Evolutionary conservation across 257 asterid genomes (phyloP).

Genomic region (Solanum pennellii): DNA sequence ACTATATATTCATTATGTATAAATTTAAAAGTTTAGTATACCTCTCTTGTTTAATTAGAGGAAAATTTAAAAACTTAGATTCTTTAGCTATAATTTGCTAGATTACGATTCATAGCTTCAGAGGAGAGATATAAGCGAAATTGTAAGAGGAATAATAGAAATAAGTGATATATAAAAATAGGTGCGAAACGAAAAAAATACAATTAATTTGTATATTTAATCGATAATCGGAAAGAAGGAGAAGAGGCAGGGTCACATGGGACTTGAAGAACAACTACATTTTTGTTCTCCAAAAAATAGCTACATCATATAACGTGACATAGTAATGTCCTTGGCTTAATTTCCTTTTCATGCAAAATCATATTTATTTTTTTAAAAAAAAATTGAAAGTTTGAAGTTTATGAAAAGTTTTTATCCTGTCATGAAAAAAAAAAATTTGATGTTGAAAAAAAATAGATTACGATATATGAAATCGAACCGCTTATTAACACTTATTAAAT

Average conservation of each 20-base stretch:
- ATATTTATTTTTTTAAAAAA: not conserved
- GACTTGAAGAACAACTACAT: not conserved
- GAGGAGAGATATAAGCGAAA: too few relatives aligned
- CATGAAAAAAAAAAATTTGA: too few relatives aligned
- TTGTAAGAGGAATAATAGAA: too few relatives aligned
- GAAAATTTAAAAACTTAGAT: too few relatives aligned
- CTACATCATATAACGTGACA: not conserved
- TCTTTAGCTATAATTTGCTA: too few relatives aligned
- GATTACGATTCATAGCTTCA: too few relatives aligned
- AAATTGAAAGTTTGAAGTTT: too few relatives aligned
- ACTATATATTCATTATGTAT: not conserved
- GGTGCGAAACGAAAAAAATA: accelerated
- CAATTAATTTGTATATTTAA: too few relatives aligned
- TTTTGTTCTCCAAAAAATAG: not conserved
- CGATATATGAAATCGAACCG: not conserved
- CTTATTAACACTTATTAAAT: too few relatives aligned
- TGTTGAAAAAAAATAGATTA: not conserved
- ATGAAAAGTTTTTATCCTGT: not conserved
- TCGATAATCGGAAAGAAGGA: not conserved
- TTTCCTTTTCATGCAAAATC: not conserved
- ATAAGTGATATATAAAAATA: too few relatives aligned
- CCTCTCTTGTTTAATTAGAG: not conserved
- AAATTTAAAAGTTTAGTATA: not conserved
- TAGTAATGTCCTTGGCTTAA: not conserved
- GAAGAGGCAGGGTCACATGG: not conserved